phyloP scores from a whole-genome alignment of 2,329 filamentous ascomycete species.

The Colletotrichum cereale region DNA sequence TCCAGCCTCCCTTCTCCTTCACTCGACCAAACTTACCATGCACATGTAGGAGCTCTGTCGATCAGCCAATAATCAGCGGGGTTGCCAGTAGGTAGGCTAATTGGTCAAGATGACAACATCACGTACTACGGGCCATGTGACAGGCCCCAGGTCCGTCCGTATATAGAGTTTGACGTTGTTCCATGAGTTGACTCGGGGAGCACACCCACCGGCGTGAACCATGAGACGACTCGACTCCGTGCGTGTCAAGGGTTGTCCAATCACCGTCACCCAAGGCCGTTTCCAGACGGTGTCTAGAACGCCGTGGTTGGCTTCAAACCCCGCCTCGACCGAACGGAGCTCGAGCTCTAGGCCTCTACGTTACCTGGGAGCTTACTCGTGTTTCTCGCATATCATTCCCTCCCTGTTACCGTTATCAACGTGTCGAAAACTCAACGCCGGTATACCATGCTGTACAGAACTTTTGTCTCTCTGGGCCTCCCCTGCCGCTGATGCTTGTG shows the following conservation, averaged over 20 bases:
- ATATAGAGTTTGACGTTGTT: constrained; percentile 25
- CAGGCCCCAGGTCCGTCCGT: constrained; percentile 6
- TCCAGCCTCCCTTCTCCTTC: not conserved
- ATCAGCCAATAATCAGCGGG: not conserved
- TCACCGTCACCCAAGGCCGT: not conserved
- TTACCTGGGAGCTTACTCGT: not conserved
- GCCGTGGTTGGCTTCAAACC: not conserved
- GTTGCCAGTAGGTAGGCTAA: too few species aligned
- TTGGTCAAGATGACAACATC: not conserved
- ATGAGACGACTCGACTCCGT: constrained; percentile 24
- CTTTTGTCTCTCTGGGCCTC: not conserved
- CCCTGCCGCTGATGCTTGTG: constrained; percentile 1
- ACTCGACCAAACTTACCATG: not conserved
- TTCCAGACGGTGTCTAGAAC: not conserved
- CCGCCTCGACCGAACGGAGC: not conserved
- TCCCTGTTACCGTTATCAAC: constrained; percentile 1
- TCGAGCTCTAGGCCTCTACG: not conserved
- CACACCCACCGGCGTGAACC: constrained; percentile 22
- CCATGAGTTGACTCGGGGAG: constrained; percentile 31
- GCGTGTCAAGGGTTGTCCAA: not conserved
- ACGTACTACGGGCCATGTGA: not conserved
- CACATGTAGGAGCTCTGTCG: not conserved
- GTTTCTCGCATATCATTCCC: not conserved
- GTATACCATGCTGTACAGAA: constrained; percentile 15
- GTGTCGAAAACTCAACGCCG: constrained; percentile 21